These are phyloP conservation scores for Favolaschia claudopus DNA, from an alignment of 768 basidiomycete species.

Conservation along the genomic window DNA sequence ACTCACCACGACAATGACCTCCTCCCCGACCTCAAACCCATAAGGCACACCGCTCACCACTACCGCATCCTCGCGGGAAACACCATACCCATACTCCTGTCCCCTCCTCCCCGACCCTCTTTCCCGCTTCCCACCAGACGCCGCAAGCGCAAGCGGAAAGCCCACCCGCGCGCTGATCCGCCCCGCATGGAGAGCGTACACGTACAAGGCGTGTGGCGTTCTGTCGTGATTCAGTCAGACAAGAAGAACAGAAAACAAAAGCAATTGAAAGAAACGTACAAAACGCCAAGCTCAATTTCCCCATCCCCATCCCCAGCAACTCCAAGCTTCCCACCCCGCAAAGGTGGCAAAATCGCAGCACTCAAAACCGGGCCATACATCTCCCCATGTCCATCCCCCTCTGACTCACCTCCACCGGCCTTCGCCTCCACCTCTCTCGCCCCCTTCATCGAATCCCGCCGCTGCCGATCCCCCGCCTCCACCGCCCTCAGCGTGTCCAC, in stretches of 20 bases:
- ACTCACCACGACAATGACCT: slow-evolving; percentile 13
- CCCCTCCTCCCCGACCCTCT: slow-evolving; percentile 13
- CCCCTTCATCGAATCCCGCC: too few relatives aligned
- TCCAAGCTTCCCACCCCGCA: slow-evolving; percentile 33
- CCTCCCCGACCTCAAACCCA: slow-evolving; percentile 13
- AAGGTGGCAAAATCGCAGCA: slow-evolving; percentile 49
- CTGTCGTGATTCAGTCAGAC: slow-evolving; percentile 2
- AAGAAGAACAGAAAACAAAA: not conserved
- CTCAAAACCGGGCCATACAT: slow-evolving; percentile 32
- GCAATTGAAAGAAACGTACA: slow-evolving; percentile 46
- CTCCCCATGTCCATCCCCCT: not conserved
- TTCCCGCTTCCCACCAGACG: slow-evolving; percentile 20
- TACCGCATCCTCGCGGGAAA: slow-evolving; percentile 19
- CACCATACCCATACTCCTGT: slow-evolving; percentile 17
- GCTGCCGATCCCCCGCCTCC: too few relatives aligned
- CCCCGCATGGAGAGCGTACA: slow-evolving; percentile 51
- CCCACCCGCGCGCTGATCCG: slow-evolving; percentile 64
- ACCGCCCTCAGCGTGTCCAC: too few relatives aligned
- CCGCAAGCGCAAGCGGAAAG: slow-evolving; percentile 69
- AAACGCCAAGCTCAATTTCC: slow-evolving; percentile 43
- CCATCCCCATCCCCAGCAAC: slow-evolving; percentile 33
- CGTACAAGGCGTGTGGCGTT: slow-evolving; percentile 54
- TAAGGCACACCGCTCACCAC: slow-evolving; percentile 12
- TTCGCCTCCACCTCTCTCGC: too few relatives aligned
- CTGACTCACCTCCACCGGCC: not conserved